Percentiles rank a stretch among this genome's conserved stretches.
Conservation (phyloP, 1,284 basidiomycete genomes). For the Boletus semigastroideus region DNA sequence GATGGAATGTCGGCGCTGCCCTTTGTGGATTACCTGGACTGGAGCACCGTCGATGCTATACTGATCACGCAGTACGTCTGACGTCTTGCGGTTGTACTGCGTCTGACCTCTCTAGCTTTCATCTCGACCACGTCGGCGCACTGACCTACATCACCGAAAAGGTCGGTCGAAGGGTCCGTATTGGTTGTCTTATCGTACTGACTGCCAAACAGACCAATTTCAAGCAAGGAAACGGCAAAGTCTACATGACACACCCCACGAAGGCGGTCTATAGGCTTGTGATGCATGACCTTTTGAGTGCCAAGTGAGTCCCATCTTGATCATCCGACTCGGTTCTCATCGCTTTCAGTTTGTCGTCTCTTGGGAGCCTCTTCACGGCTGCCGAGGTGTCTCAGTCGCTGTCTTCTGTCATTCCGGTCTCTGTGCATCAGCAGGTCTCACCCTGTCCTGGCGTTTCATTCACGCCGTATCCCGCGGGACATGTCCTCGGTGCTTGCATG, state of each 20-base stretch:
- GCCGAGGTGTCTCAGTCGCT: slow-evolving; percentile 87
- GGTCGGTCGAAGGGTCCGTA: slow-evolving; percentile 42
- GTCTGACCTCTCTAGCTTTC: slow-evolving; percentile 63
- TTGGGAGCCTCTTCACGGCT: slow-evolving; percentile 82
- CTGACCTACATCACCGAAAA: slow-evolving; percentile 98
- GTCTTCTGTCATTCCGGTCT: slow-evolving; percentile 89
- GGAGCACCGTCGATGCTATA: slow-evolving; percentile 96
- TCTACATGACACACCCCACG: slow-evolving; percentile 99
- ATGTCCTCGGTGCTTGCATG: slow-evolving; percentile 98
- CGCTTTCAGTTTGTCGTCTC: slow-evolving; percentile 55
- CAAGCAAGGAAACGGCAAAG: slow-evolving; percentile 88
- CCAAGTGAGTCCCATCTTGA: slow-evolving; percentile 59
- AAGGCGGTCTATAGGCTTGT: slow-evolving; percentile 98
- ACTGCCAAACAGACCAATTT: slow-evolving; percentile 77
- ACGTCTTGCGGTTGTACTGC: not conserved
- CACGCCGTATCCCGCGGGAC: slow-evolving; percentile 96
- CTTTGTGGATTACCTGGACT: slow-evolving; percentile 95
- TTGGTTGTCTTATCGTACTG: slow-evolving; percentile 1
- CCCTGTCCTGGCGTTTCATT: slow-evolving; percentile 89
- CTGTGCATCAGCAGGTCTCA: slow-evolving; percentile 93
- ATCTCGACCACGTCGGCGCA: slow-evolving; percentile 96
- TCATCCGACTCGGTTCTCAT: not conserved
- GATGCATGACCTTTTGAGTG: slow-evolving; percentile 97
- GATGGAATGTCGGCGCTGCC: slow-evolving; percentile 93
- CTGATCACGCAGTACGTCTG: slow-evolving; percentile 88